Evolutionary conservation across 1,139 yeast genomes (phyloP).

Genomic region (Pichia sp.): DNA sequence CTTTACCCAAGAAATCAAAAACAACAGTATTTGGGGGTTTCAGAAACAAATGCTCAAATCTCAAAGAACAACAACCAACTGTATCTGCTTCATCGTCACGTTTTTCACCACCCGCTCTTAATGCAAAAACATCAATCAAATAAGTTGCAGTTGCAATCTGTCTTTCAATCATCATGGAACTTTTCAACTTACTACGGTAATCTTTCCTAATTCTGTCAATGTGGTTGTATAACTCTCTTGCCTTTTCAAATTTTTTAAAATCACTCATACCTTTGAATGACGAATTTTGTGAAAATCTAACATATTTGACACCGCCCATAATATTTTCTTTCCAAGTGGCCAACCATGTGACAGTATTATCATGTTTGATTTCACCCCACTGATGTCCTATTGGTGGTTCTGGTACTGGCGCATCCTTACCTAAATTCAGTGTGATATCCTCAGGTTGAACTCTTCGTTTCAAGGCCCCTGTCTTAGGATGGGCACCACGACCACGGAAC

Average conservation of each 20-base stretch:
- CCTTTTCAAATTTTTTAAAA: constrained; percentile 86
- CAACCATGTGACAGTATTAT: constrained; percentile 88
- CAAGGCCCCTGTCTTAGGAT: constrained; percentile 89
- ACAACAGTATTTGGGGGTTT: constrained; percentile 81
- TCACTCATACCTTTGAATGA: constrained; percentile 89
- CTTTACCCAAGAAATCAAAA: constrained; percentile 96
- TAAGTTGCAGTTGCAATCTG: constrained; percentile 95
- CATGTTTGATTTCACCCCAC: constrained; percentile 89
- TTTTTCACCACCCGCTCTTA: constrained; percentile 98
- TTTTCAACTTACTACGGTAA: constrained; percentile 62
- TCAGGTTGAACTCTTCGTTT: constrained; percentile 82
- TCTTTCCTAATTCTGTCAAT: constrained; percentile 70
- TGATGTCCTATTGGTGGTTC: constrained; percentile 78
- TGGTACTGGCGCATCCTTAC: constrained; percentile 67
- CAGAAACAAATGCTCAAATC: constrained; percentile 82
- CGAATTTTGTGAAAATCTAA: constrained; percentile 84
- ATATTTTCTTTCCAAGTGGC: constrained; percentile 97
- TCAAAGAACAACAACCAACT: constrained; percentile 92
- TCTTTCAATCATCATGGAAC: constrained; percentile 73
- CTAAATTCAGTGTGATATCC: constrained; percentile 77
- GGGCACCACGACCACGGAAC: constrained; percentile 95
- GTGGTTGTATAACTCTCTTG: constrained; percentile 69
- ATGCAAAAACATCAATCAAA: constrained; percentile 86
- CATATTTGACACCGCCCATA: constrained; percentile 76
- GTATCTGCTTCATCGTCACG: constrained; percentile 98